phyloP scores from a whole-genome alignment of 2,329 filamentous ascomycete genomes.

The Alternaria sp. region DNA sequence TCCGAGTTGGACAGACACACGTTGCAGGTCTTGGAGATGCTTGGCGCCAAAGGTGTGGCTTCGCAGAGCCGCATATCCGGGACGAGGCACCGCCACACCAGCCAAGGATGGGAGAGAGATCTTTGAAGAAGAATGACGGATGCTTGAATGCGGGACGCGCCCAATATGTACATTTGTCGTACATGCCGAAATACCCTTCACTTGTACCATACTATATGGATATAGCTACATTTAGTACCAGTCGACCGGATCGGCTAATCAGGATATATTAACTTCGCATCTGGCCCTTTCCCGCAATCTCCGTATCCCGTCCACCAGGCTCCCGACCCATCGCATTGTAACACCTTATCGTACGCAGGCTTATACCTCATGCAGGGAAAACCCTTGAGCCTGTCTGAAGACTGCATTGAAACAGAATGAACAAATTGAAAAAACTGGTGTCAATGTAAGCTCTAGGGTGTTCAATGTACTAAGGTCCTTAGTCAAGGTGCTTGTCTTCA shows the following conservation, averaged over 20 bases:
- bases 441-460: too few species aligned
- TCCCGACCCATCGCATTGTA: too few species aligned
- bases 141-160: background rate
- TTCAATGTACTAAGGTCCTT: too few species aligned
- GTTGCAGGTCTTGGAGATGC: slow-evolving; percentile 3
- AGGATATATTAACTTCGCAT: background rate
- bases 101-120: background rate
- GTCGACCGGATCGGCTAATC: slow-evolving; percentile 12
- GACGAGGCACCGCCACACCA: background rate
- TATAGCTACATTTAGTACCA: slow-evolving; percentile 13
- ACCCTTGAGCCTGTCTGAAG: too few species aligned
- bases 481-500: background rate
- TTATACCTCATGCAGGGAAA: too few species aligned
- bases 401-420: too few species aligned
- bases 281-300: background rate
- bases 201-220: slow-evolving; percentile 7
- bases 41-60: slow-evolving; percentile 6
- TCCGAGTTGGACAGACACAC: background rate
- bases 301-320: background rate
- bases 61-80: slow-evolving; percentile 1
- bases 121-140: background rate
- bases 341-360: too few species aligned
- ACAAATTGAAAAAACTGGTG: too few species aligned
- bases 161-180: background rate
- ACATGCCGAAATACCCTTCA: slow-evolving; percentile 4